Percentiles rank a stretch among this genome's conserved stretches.
Conservation (phyloP, 495 filamentous ascomycete species). For the Neurospora sp. region DNA sequence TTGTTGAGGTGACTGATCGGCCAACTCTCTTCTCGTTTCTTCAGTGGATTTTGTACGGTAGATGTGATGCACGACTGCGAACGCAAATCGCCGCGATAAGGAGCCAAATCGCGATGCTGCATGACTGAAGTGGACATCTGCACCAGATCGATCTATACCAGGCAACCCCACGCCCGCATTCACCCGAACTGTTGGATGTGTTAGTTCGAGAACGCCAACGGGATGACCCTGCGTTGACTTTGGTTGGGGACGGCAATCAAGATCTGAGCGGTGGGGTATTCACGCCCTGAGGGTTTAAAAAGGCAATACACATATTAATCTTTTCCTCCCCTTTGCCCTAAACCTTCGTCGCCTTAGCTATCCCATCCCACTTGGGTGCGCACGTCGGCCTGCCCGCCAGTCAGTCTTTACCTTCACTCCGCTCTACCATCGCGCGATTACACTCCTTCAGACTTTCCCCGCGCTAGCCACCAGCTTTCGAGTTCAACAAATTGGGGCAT, state of each 20-base stretch:
- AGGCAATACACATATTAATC: background rate
- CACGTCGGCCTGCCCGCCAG: background rate
- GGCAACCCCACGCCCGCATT: background rate
- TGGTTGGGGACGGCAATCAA: background rate
- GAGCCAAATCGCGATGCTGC: background rate
- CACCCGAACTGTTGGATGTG: background rate
- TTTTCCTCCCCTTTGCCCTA: background rate
- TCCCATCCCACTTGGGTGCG: background rate
- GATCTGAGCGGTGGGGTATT: background rate
- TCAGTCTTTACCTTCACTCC: background rate
- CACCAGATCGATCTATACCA: background rate
- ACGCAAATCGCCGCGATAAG: background rate
- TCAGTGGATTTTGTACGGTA: background rate
- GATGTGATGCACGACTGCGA: background rate
- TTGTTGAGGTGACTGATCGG: background rate
- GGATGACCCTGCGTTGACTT: background rate
- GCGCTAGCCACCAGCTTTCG: background rate
- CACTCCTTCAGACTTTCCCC: background rate
- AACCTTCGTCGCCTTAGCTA: background rate
- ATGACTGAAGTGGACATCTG: background rate
- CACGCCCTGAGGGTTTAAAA: background rate
- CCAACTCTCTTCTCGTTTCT: background rate
- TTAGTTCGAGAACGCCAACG: background rate
- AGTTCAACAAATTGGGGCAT: background rate
- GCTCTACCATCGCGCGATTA: background rate